Evolutionary conservation across 495 filamentous ascomycete genomes (phyloP), one percentile per base, ranked within the genome.

Genomic region (Friedmanniomyces simplex): DNA sequence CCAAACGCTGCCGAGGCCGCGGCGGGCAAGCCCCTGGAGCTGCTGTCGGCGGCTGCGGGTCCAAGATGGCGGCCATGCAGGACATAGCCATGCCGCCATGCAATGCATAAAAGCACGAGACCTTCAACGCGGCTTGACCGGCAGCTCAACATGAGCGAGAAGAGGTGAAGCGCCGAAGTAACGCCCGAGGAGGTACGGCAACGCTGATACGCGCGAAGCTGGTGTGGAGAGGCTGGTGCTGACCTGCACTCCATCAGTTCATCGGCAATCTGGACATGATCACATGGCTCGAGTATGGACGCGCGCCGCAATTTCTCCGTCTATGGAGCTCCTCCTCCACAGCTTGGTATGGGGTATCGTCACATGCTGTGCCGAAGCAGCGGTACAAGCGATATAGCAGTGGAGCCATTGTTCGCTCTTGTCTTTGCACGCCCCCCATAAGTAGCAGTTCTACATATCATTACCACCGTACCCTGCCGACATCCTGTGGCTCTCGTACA

Each of bases 391-490:
- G 4, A 24, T 24, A 16, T 49, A 24, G 25, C 20, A 25, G 25
- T 26, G 22, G 21, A 28, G 20, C 46, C 20, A 21, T 28, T 25
- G 46, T 49, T 25, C 2, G 20, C 6, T 13, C 3, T 43, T 22
- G 20, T 43, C 20, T 18, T 49, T 52, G 4, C 49, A 20, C 24
- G 2, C 34, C 2, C 30, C 26, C 14, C n/a, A n/a, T n/a, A 34
- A 5, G 4, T 10, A 49, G 2, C 7, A 49, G 46, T 26, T 3
- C 25, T 24, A 49, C 18, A 7, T 16, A 12, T 24, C 11, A 8
- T 26, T 16, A 24, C 18, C 39, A 16, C 13, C 39, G 86, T 76
- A 43, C 2, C 39, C 39, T 16, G 39, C 14, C 3, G 14, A 43
- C 13, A 43, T 43, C 14, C 14, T 3, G 28, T 32, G 28, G 10